Percentiles rank a stretch among this genome's conserved stretches.
Evolutionary conservation across 345 rosid species (phyloP).

Genomic region (Eucalyptus polybractea): DNA sequence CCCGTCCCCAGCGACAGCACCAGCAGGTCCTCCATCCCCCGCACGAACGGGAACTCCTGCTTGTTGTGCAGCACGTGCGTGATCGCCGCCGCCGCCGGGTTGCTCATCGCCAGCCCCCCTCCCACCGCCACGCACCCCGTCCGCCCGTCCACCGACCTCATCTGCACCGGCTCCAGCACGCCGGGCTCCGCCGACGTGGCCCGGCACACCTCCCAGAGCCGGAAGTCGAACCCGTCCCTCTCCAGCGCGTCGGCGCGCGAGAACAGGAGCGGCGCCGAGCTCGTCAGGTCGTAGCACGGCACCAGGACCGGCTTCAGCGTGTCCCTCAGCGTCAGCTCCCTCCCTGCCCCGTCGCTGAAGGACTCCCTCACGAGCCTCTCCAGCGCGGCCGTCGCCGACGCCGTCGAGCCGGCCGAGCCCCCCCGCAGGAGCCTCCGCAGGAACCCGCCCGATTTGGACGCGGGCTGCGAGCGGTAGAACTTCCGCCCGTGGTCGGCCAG

Average conservation of each 20-base stretch:
- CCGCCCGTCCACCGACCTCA: conserved; percentile 66
- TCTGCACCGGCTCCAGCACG: conserved; percentile 47
- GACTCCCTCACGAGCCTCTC: conserved; percentile 64
- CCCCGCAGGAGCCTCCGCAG: conserved; percentile 38
- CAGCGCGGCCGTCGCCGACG: conserved; percentile 23
- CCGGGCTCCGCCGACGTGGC: conserved; percentile 95
- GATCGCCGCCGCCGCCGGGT: conserved; percentile 89
- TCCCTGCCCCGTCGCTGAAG: conserved; percentile 31
- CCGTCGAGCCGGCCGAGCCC: conserved; percentile 16
- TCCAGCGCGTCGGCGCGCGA: conserved; percentile 97
- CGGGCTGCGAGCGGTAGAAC: conserved; percentile 27
- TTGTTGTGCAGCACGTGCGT: conserved; percentile 96
- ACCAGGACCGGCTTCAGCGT: conserved; percentile 83
- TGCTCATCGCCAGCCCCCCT: conserved; percentile 78
- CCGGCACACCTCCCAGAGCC: conserved; percentile 83
- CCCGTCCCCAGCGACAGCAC: conserved; percentile 80
- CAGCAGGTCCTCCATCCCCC: conserved; percentile 90
- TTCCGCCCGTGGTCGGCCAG: conserved; percentile 55
- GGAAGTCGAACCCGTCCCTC: conserved; percentile 76
- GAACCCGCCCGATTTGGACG: conserved; percentile 8
- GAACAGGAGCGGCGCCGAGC: conserved; percentile 84
- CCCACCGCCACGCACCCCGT: conserved; percentile 80
- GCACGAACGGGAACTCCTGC: conserved; percentile 93
- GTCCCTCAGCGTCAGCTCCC: conserved; percentile 55
- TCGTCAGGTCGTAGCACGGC: conserved; percentile 84